Evolutionary conservation across 176 grass and related monocot genomes (phyloP).

Genomic region (Oryza australiensis): DNA sequence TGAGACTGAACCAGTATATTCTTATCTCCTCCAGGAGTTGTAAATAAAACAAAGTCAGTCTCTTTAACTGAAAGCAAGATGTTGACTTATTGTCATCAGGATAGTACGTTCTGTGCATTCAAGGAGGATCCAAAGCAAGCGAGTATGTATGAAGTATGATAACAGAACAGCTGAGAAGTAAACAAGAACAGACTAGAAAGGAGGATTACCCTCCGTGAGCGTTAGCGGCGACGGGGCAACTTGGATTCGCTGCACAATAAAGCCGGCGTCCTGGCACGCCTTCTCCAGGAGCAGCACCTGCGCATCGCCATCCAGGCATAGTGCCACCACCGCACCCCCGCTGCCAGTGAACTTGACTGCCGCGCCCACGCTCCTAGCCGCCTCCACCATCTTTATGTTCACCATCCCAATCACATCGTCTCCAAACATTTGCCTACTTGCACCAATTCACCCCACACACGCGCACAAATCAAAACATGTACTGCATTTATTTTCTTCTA

Average conservation of each 20-base stretch:
- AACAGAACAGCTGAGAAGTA: no score
- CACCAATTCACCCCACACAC: background rate
- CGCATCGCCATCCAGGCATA: constrained; percentile 50
- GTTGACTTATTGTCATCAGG: no score
- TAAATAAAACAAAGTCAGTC: no score
- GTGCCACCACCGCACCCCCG: constrained; percentile 61
- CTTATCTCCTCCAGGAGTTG: no score
- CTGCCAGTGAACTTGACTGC: constrained; percentile 83
- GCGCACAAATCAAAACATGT: background rate
- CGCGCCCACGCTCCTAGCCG: constrained; percentile 56
- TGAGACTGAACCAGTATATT: no score
- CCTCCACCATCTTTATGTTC: constrained; percentile 85
- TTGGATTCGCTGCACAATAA: constrained; percentile 46
- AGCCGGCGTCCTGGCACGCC: constrained; percentile 52
- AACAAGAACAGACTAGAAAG: no score
- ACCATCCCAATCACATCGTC: constrained; percentile 63
- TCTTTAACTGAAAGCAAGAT: no score
- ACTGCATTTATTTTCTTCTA: background rate
- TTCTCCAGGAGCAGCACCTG: constrained; percentile 48
- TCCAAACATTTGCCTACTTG: constrained; percentile 80
- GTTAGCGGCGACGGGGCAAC: constrained; percentile 47
- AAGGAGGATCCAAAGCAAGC: no score
- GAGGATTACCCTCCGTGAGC: no score
- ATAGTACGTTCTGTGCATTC: no score
- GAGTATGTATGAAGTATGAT: no score